Evolutionary conservation across 1,139 yeast species (phyloP), one percentile per base, ranked within the genome.

Genomic region (Pichia kudriavzevii): DNA sequence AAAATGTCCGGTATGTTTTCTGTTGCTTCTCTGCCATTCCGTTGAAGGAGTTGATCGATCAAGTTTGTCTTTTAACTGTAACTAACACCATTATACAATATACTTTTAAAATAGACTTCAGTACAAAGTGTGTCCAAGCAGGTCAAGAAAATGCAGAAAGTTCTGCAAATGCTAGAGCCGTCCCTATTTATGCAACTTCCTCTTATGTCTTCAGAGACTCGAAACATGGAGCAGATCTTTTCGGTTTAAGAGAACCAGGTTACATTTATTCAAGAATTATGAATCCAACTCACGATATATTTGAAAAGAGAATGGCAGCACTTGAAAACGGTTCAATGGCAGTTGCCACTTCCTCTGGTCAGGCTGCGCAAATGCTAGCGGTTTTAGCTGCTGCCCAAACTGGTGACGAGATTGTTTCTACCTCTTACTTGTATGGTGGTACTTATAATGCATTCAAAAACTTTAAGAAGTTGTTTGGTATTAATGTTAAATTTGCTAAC

Each of bases 371-470:
- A 60, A 73, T 85, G 49, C 58, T 83, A 42, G 94, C 96, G 23
- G 67, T 87, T 55, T 69, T 84, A 28, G 87, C 87, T 40, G 70
- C 87, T 50, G 94, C 95, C 27, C 87, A 81, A 50, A 60, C 74
- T 35, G 97, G 97, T 48, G 95, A 85, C 59, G 91, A 91, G 63
- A 72, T 91, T 49, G 72, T 91, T 39, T 75, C 95, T 26, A 79
- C 95, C 23, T 74, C 94, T n/a, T 84, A 60, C 66, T 69, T 91
- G 47, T 91, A 91, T 58, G 98, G 98, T 46, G 98, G 98, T 53
- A 87, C 96, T 44, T 87, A 80, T 65, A 88, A 88, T 61, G 95
- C 88, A 60, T 83, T 91, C 67, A 87, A 85, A 62, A 94, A 84
- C 47, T 82, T 88, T 67, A 81, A 82, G 63, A 75, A 94, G 57